These are phyloP conservation scores for Cutaneotrichosporon spelunceum DNA, from an alignment of 1,284 basidiomycete genomes.

Conservation along the genomic window DNA sequence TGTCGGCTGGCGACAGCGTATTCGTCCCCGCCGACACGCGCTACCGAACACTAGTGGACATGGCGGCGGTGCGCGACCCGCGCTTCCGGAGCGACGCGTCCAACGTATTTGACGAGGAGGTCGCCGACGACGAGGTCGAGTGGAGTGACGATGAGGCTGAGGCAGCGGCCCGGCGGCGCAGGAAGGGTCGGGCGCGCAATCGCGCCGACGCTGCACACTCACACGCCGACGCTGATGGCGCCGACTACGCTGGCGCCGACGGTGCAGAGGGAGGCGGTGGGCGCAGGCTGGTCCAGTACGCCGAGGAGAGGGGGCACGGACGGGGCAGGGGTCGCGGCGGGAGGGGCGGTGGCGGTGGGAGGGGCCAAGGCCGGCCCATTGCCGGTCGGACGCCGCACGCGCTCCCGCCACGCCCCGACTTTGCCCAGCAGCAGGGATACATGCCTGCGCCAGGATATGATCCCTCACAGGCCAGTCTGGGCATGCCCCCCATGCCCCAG, in stretches of 20 bases:
- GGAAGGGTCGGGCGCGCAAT: conserved; percentile 18
- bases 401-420: conserved; percentile 10
- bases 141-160: conserved; percentile 59
- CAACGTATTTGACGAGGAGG: conserved; percentile 59
- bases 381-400: conserved; percentile 8
- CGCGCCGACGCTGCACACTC: no score
- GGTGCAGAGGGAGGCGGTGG: conserved; percentile 28
- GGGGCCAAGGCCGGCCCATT: conserved; percentile 7
- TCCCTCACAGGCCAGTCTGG: conserved; percentile 14
- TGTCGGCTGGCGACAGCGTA: conserved; percentile 41
- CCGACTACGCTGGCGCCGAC: no score
- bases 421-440: conserved; percentile 4
- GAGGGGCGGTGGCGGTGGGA: conserved; percentile 27
- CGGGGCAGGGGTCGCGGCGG: conserved; percentile 24
- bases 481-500: conserved; percentile 9
- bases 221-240: no score
- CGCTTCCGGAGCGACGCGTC: conserved; percentile 56
- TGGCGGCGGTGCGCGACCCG: conserved; percentile 51
- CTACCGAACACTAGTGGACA: conserved; percentile 54
- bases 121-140: conserved; percentile 56
- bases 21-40: conserved; percentile 51
- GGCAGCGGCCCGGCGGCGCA: conserved; percentile 53
- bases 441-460: conserved; percentile 16
- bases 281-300: conserved; percentile 22
- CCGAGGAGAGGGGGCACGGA: conserved; percentile 19